phyloP scores from a whole-genome alignment of 192 early-diverging fungal genomes.

The Gryganskiella cystojenkinii region DNA sequence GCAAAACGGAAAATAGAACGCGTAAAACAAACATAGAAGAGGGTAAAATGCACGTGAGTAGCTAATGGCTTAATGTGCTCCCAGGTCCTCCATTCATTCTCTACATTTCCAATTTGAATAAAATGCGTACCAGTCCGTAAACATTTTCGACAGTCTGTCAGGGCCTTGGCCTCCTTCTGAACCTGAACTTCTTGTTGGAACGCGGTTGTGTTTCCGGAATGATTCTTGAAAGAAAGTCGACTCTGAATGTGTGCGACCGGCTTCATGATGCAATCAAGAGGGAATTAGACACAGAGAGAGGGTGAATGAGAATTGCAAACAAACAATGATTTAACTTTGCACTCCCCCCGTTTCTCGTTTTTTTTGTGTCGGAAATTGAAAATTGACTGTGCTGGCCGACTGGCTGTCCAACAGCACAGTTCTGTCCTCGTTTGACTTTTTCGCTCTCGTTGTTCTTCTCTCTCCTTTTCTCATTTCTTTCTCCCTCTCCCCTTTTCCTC shows the following conservation, averaged over 20 bases:
- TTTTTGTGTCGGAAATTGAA: too few species aligned
- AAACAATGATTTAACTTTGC: too few species aligned
- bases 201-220: conserved; percentile 19
- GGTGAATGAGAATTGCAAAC: neutral
- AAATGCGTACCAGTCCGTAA: conserved; percentile 34
- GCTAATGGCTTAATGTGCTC: neutral
- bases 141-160: conserved; percentile 10
- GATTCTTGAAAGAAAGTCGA: conserved; percentile 30
- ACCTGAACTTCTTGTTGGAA: conserved; percentile 20
- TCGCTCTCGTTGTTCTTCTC: neutral
- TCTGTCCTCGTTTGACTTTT: neutral
- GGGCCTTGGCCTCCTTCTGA: neutral
- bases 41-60: neutral
- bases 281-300: neutral
- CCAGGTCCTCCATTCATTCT: neutral
- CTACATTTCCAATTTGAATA: neutral
- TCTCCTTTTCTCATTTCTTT: neutral
- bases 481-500: neutral
- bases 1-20: neutral
- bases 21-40: neutral
- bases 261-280: conserved; percentile 1
- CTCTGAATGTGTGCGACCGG: conserved; percentile 8
- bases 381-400: too few species aligned
- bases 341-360: neutral
- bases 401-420: too few species aligned